phyloP scores from a whole-genome alignment of 768 basidiomycete species.

The Dioszegia hungarica region DNA sequence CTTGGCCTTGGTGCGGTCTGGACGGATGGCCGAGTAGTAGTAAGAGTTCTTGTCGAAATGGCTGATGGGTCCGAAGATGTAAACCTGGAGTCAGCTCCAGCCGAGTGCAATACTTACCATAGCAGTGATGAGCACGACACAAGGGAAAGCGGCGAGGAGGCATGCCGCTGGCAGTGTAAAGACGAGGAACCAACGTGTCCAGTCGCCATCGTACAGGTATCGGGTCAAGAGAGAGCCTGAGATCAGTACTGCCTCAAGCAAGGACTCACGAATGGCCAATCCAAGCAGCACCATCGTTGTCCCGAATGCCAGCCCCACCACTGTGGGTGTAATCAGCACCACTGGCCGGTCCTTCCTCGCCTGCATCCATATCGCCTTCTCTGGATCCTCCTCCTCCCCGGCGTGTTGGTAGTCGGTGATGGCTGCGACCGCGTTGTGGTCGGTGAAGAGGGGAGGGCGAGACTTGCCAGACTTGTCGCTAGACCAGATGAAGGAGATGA shows the following conservation, averaged over 20 bases:
- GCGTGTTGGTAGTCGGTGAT: background rate
- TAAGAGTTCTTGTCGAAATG: constrained; percentile 76
- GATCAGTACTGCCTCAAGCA: constrained; percentile 49
- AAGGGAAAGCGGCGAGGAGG: constrained; percentile 53
- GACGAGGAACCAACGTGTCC: constrained; percentile 61
- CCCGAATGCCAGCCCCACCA: constrained; percentile 19
- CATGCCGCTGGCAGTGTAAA: constrained; percentile 64
- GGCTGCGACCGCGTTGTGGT: background rate
- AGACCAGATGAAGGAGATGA: constrained; percentile 74
- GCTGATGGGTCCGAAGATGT: constrained; percentile 65
- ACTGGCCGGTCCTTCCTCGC: constrained; percentile 11
- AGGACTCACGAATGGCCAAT: constrained; percentile 39
- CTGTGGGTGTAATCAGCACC: constrained; percentile 26
- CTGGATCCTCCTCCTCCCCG: constrained; percentile 12
- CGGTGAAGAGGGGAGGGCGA: constrained; percentile 3
- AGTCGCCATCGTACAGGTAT: constrained; percentile 61
- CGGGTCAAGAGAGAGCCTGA: constrained; percentile 60
- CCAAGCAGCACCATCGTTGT: constrained; percentile 13
- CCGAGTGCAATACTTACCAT: constrained; percentile 36
- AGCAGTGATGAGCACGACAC: constrained; percentile 30
- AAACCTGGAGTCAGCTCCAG: constrained; percentile 1
- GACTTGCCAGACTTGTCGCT: constrained; percentile 17
- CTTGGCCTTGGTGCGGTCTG: background rate
- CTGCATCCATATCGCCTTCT: constrained; percentile 1
- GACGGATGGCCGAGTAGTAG: constrained; percentile 58